phyloP scores from a whole-genome alignment of 1,284 basidiomycete genomes.

The Vanrija sp. region DNA sequence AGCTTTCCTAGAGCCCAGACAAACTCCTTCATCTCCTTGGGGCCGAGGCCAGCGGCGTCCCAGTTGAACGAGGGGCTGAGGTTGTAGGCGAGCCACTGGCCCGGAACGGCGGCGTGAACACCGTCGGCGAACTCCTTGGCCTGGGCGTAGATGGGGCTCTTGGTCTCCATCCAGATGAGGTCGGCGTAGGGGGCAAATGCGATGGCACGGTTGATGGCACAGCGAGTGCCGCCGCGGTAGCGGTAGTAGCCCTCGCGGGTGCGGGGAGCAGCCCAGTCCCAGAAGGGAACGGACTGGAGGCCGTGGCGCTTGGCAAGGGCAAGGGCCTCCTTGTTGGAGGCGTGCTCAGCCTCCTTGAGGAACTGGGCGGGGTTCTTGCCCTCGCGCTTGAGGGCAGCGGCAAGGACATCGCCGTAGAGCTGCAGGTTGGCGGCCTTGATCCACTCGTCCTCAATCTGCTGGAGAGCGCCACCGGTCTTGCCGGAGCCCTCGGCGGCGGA shows the following conservation, averaged over 20 bases:
- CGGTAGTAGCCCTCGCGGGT: constrained; percentile 89
- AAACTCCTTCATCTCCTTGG: constrained; percentile 81
- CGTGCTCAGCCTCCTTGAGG: constrained; percentile 48
- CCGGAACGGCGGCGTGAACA: constrained; percentile 73
- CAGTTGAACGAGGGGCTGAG: constrained; percentile 85
- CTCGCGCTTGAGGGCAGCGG: constrained; percentile 67
- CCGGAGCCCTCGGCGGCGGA: constrained; percentile 75
- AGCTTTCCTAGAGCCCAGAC: constrained; percentile 68
- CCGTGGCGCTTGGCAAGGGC: constrained; percentile 76
- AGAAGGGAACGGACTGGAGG: constrained; percentile 60
- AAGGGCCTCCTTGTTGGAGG: constrained; percentile 67
- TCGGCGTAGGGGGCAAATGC: constrained; percentile 94
- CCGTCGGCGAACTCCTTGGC: constrained; percentile 89
- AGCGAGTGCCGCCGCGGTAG: constrained; percentile 93
- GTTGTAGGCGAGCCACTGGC: constrained; percentile 94
- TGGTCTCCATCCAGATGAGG: constrained; percentile 96
- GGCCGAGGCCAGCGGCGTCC: constrained; percentile 76
- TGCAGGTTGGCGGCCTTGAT: constrained; percentile 67
- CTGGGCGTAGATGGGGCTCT: constrained; percentile 89
- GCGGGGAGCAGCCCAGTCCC: constrained; percentile 91
- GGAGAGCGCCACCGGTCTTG: constrained; percentile 72
- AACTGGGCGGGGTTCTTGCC: constrained; percentile 50
- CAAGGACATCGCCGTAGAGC: constrained; percentile 72
- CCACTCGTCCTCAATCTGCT: constrained; percentile 88
- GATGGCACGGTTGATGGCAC: constrained; percentile 85